Conservation (phyloP, 352 stramenopile species). For the Pythium myriotylum region DNA sequence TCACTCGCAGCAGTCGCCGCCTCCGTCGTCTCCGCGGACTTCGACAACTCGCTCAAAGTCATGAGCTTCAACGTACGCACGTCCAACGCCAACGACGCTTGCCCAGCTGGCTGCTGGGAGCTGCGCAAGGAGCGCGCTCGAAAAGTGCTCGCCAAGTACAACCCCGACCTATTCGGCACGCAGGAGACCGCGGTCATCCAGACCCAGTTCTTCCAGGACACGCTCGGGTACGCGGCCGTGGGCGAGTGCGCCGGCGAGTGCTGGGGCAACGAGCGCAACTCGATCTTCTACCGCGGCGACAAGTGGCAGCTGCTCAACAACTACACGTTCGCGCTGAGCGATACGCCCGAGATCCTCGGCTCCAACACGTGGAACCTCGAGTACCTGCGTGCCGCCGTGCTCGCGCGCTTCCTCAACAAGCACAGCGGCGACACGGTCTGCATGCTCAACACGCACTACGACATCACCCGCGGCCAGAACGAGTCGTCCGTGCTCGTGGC, state of each 20-base stretch:
- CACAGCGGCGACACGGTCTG: conserved; percentile 37
- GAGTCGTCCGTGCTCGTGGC: conserved; percentile 60
- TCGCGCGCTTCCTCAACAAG: conserved; percentile 57
- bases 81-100: conserved; percentile 63
- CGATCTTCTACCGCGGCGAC: conserved; percentile 60
- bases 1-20: too few relatives aligned
- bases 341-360: conserved; percentile 51
- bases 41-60: conserved; percentile 20
- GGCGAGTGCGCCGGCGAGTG: conserved; percentile 68
- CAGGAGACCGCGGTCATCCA: conserved; percentile 65
- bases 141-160: conserved; percentile 44
- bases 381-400: conserved; percentile 58
- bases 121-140: conserved; percentile 46
- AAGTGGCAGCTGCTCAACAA: conserved; percentile 45
- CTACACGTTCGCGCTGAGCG: conserved; percentile 67
- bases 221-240: conserved; percentile 44
- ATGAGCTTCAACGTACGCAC: conserved; percentile 68
- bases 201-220: conserved; percentile 47
- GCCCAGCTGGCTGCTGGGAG: conserved; percentile 64
- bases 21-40: too few relatives aligned
- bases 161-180: conserved; percentile 65
- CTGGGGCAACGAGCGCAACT: conserved; percentile 61
- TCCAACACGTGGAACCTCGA: conserved; percentile 72
- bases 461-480: conserved; percentile 56
- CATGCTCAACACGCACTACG: conserved; percentile 84